phyloP scores from a whole-genome alignment of 805 yeast species.

The Lipomyces lipofer region DNA sequence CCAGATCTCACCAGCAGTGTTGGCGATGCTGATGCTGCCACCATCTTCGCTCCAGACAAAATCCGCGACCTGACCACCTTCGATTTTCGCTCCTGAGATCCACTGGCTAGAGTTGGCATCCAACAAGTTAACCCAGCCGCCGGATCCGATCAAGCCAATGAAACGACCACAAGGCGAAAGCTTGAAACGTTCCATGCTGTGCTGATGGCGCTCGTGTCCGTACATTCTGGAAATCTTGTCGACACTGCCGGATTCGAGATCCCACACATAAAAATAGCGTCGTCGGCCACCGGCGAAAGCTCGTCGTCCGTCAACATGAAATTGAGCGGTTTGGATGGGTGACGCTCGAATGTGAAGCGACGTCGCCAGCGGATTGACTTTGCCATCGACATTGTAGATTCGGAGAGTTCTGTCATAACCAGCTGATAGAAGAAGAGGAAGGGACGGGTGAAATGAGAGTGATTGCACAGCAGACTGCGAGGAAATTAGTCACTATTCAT shows the following conservation, averaged over 20 bases:
- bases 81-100: conserved; percentile 82
- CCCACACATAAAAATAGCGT: conserved; percentile 90
- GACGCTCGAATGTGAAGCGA: conserved; percentile 75
- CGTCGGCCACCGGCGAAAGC: conserved; percentile 90
- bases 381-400: conserved; percentile 88
- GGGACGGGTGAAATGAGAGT: conserved; percentile 77
- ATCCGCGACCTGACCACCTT: conserved; percentile 76
- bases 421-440: conserved; percentile 81
- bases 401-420: conserved; percentile 91
- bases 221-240: conserved; percentile 87
- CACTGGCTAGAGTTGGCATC: conserved; percentile 81
- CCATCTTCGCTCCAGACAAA: conserved; percentile 62
- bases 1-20: conserved; percentile 84
- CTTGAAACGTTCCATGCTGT: conserved; percentile 83
- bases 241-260: conserved; percentile 66
- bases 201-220: conserved; percentile 85
- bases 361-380: conserved; percentile 74
- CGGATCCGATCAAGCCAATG: conserved; percentile 75
- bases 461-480: conserved; percentile 80
- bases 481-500: background rate
- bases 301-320: conserved; percentile 53
- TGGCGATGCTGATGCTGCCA: conserved; percentile 57
- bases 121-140: conserved; percentile 88
- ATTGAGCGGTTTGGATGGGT: conserved; percentile 76
- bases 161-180: conserved; percentile 67